Percentiles rank a stretch among this genome's conserved stretches.
Evolutionary conservation across 768 basidiomycete genomes (phyloP).

Genomic region (Termitomyces sp.): DNA sequence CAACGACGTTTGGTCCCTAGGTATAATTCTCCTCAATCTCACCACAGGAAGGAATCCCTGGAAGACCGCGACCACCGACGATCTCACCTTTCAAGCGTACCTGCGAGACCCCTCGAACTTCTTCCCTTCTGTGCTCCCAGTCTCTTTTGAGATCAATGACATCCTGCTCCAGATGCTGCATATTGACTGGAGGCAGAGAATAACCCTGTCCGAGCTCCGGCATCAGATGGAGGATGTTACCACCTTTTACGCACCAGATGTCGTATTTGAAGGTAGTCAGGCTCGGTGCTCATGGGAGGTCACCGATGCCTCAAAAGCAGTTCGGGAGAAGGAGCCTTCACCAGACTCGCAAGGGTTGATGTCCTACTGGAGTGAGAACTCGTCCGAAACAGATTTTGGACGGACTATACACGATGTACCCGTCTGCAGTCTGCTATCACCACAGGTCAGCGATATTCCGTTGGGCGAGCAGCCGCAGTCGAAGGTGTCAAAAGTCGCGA

Average conservation of each 20-base stretch:
- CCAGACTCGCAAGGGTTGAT: conserved; percentile 7
- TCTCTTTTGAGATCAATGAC: conserved; percentile 68
- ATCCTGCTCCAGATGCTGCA: conserved; percentile 72
- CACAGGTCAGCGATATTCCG: conserved; percentile 1
- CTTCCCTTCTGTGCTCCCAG: conserved; percentile 80
- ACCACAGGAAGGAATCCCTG: conserved; percentile 94
- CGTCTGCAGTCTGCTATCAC: neutral
- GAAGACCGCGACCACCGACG: conserved; percentile 79
- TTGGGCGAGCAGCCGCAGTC: neutral
- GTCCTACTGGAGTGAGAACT: conserved; percentile 18
- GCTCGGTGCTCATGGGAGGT: conserved; percentile 76
- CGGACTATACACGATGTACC: neutral
- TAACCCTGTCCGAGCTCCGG: conserved; percentile 51
- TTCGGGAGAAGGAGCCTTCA: neutral
- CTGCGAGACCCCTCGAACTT: conserved; percentile 71
- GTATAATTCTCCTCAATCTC: conserved; percentile 94
- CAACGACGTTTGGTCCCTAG: conserved; percentile 96
- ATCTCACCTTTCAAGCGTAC: conserved; percentile 89
- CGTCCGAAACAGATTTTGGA: conserved; percentile 2
- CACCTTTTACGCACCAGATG: conserved; percentile 70
- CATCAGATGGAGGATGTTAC: conserved; percentile 48
- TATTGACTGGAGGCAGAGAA: conserved; percentile 56
- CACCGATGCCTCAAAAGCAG: conserved; percentile 39
- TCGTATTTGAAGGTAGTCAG: conserved; percentile 76
- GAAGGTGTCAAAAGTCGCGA: neutral